Conservation (phyloP, 2,329 filamentous ascomycete species). For the Myriangium duriaei region DNA sequence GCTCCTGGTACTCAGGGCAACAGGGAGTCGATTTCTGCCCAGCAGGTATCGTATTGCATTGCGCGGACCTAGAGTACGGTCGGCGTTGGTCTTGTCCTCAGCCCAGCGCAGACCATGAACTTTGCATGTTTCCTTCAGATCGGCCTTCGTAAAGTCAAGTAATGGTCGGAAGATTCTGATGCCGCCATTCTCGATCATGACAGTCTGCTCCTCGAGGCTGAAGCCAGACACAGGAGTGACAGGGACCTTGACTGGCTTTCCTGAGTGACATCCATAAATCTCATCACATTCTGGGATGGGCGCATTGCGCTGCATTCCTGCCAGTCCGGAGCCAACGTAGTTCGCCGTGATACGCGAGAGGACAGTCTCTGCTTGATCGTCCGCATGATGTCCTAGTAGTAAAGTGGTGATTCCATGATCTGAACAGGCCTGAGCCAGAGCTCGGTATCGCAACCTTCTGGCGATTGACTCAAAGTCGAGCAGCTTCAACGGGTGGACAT, state of each 20-base stretch:
- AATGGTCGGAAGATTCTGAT: slow-evolving; percentile 57
- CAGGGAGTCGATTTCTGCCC: slow-evolving; percentile 48
- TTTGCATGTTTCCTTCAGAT: slow-evolving; percentile 63
- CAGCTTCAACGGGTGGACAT: slow-evolving; percentile 29
- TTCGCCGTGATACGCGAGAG: slow-evolving; percentile 62
- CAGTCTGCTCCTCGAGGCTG: background rate
- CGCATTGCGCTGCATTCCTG: slow-evolving; percentile 51
- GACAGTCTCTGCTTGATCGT: slow-evolving; percentile 85
- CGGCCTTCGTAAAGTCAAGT: slow-evolving; percentile 56
- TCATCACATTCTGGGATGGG: slow-evolving; percentile 78
- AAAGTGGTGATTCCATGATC: slow-evolving; percentile 43
- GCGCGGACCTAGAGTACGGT: slow-evolving; percentile 61
- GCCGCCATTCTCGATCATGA: slow-evolving; percentile 48
- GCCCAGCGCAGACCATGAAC: slow-evolving; percentile 60
- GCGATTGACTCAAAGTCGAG: slow-evolving; percentile 67
- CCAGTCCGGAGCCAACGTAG: slow-evolving; percentile 56
- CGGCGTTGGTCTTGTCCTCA: slow-evolving; percentile 72
- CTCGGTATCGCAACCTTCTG: slow-evolving; percentile 59
- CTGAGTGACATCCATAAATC: slow-evolving; percentile 41
- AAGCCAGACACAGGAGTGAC: slow-evolving; percentile 9
- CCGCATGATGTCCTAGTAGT: slow-evolving; percentile 73
- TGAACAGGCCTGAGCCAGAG: slow-evolving; percentile 50
- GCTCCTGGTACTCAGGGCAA: slow-evolving; percentile 52
- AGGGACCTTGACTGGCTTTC: slow-evolving; percentile 16
- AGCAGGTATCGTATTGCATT: slow-evolving; percentile 68